Conservation (phyloP, 768 basidiomycete genomes). For the Rhizopogon vulgaris region DNA sequence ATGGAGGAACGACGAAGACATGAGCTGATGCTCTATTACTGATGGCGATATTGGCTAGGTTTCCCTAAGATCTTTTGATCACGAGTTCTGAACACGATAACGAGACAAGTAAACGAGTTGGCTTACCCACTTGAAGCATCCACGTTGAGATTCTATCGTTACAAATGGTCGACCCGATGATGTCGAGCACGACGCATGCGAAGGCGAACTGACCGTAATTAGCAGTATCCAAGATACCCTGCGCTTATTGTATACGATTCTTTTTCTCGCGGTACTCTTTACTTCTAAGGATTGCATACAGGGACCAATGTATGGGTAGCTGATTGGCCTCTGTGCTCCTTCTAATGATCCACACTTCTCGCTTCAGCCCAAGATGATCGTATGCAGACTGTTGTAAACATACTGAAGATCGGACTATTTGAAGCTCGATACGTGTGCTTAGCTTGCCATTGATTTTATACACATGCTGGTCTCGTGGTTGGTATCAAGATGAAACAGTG, state of each 20-base stretch:
- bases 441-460: too few species aligned
- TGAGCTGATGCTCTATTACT: slow-evolving; percentile 8
- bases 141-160: neutral
- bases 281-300: neutral
- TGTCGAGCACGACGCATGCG: neutral
- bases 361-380: too few species aligned
- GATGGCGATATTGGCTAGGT: slow-evolving; percentile 2
- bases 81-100: slow-evolving; percentile 3
- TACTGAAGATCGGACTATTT: too few species aligned
- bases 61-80: slow-evolving; percentile 11
- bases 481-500: too few species aligned
- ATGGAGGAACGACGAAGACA: neutral
- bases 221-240: neutral
- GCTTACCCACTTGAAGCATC: neutral
- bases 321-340: too few species aligned
- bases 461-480: too few species aligned
- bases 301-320: too few species aligned
- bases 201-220: slow-evolving; percentile 4
- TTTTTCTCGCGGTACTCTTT: slow-evolving; percentile 3
- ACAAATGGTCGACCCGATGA: neutral
- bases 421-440: too few species aligned
- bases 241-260: slow-evolving; percentile 1
- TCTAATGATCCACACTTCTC: too few species aligned
- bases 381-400: too few species aligned
- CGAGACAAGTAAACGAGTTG: neutral